Base-by-base conservation (phyloP, 805 yeast species). In the Yarrowia deformans region DNA sequence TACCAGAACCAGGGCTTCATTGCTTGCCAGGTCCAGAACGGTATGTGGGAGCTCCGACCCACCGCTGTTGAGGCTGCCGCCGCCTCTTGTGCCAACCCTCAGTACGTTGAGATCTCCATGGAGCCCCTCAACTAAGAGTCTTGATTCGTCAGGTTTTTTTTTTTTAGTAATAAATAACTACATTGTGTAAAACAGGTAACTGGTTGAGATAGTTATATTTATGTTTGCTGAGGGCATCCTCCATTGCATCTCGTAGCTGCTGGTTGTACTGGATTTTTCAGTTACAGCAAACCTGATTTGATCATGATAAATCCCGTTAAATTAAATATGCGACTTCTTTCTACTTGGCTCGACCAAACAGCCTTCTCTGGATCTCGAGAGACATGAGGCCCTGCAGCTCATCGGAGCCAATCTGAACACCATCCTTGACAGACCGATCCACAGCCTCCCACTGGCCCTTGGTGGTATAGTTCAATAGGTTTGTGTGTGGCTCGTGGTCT, bases 341-440 rank as follows among this genome's bases (percentile, higher is more conserved):
- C 37, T 56, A 56, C 49, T 56, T 40, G 1, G 48, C 49, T 43
- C 45, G 16, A 5, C 52, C 48, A 37, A 63, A 63, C 39, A 63
- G 23, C 37, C 56, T 5, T 18, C 48, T 69, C 67, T 73, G 74
- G 8, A 75, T 71, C 49, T 73, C 70, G 40, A 72, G 70, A 35
- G 74, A 69, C 56, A 75, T 54, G 42, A 75, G 63, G 4, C 76
- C 78, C 32, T 74, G 77, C 18, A 74, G 71, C 43, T 74, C 76
- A 19, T 74, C 75, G 8, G 72, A 56, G 0, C 73, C 73, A 54
- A 73, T 72, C 60, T 64, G 58, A 14, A 67, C 69, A 3, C 67
- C 56, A 14, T 40, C 48, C 58, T 45, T 29, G 29, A 49, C 58
- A 18, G 49, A 32, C 29, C 45, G 35, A 8, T 32, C 48, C 7